Evolutionary conservation across 2,329 filamentous ascomycete genomes (phyloP), one percentile per base, ranked within the genome.

Genomic region (Aspergillus sp.): DNA sequence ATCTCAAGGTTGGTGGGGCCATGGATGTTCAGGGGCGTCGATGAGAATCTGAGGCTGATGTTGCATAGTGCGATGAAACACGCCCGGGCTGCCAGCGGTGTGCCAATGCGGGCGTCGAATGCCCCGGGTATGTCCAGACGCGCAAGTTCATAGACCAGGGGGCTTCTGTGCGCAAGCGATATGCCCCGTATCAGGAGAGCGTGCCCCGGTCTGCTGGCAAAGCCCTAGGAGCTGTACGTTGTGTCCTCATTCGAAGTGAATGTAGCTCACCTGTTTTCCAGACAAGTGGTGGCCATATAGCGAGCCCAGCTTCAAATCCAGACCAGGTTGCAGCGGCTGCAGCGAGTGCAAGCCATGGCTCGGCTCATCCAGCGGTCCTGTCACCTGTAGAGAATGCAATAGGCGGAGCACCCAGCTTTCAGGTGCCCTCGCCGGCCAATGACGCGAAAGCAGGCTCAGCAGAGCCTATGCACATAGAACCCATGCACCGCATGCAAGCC

Each of bases 91-190:
- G 72, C 50, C 66, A 69, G 49, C 66, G 71, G 17, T 74, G 72
- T 53, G 60, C 60, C 24, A 61, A 65, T 43, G 66, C 71, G 6
- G 70, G 70, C 11, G 65, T 70, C 20, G 65, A 73, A 48, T 74
- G 72, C 43, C 70, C 71, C 0, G 72, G 72, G n/a, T 75, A 73
- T 65, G 66, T 73, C 17, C 69, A 73, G 49, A 73, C 66, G 19
- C 71, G 72, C 51, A 74, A 74, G 41, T 75, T 75, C 51, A 72
- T 75, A 44, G 72, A 75, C 47, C 71, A 75, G 51, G 71, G 72
- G 5, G 67, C 70, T 19, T 70, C 71, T 16, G 69, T 75, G 20
- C 65, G 72, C 45, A 67, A 68, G 14, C 63, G 70, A 30, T 72
- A 70, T 63, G 69, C 69, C 49, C 70, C 70, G 17, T 72, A 72